Percentiles rank a stretch among this genome's conserved stretches.
phyloP scores from a whole-genome alignment of 805 yeast genomes.

The Saccharomycopsis olivae region DNA sequence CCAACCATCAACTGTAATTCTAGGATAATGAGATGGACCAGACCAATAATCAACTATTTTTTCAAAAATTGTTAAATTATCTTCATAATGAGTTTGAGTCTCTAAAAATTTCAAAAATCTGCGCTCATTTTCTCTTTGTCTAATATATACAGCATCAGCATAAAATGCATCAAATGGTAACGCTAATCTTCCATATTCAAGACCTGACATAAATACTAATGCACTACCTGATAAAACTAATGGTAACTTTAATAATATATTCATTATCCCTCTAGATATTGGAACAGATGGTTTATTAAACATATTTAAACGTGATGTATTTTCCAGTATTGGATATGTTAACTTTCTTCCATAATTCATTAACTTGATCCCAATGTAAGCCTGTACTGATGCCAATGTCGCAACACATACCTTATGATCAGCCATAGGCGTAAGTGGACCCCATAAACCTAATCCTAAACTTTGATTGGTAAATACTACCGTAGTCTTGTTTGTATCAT shows the following conservation, averaged over 20 bases:
- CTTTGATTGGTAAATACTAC: background rate
- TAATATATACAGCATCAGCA: constrained; percentile 7
- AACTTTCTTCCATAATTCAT: constrained; percentile 2
- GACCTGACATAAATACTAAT: constrained; percentile 4
- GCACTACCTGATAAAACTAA: background rate
- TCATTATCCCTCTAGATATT: background rate
- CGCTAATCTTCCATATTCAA: constrained; percentile 8
- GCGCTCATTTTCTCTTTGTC: background rate
- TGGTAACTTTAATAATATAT: constrained; percentile 2
- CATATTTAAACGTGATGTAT: constrained; percentile 3
- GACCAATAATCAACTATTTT: constrained; percentile 3
- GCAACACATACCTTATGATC: constrained; percentile 7
- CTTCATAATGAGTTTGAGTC: background rate
- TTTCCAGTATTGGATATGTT: constrained; percentile 4
- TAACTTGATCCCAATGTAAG: constrained; percentile 1
- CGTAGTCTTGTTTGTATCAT: background rate
- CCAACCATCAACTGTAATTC: constrained; percentile 1
- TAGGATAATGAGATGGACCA: constrained; percentile 1
- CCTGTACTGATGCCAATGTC: constrained; percentile 7
- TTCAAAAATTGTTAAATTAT: background rate
- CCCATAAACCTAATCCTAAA: constrained; percentile 14
- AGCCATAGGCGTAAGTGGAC: constrained; percentile 12
- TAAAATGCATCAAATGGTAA: constrained; percentile 15
- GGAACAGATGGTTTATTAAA: background rate
- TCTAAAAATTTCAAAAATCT: background rate